Percentiles rank a stretch among this genome's conserved stretches.
These are phyloP conservation scores for Tremella mesenterica DNA, from an alignment of 768 basidiomycete genomes.

Conservation along the genomic window DNA sequence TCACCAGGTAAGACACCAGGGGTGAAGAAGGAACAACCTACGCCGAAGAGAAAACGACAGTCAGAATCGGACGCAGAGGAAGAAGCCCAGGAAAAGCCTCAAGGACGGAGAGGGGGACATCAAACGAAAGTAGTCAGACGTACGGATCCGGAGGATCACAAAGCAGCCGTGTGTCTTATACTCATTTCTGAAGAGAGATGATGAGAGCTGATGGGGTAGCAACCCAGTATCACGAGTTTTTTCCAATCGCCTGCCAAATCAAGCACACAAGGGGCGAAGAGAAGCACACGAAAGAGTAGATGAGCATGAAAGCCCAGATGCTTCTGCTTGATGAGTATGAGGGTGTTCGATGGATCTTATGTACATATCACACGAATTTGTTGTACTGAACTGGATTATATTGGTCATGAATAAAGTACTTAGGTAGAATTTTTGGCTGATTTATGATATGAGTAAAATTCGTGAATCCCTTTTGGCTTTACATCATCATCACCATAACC, in stretches of 20 bases:
- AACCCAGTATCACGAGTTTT: slow-evolving; percentile 35
- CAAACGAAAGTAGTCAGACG: slow-evolving; percentile 28
- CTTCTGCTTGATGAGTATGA: too few species aligned
- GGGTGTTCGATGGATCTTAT: too few species aligned
- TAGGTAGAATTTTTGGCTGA: too few species aligned
- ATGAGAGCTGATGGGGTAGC: slow-evolving; percentile 12
- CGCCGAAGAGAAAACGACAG: slow-evolving; percentile 4
- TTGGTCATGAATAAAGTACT: neutral
- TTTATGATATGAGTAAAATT: too few species aligned
- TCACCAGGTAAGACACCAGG: slow-evolving; percentile 4
- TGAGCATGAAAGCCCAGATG: too few species aligned
- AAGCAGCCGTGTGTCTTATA: slow-evolving; percentile 16
- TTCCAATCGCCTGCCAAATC: slow-evolving; percentile 21
- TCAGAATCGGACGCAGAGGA: slow-evolving; percentile 11
- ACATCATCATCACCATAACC: too few species aligned
- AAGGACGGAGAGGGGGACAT: slow-evolving; percentile 21
- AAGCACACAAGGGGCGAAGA: neutral
- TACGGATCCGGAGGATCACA: slow-evolving; percentile 9
- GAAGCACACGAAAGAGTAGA: neutral
- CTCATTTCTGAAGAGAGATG: neutral
- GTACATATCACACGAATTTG: too few species aligned
- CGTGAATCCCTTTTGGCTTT: too few species aligned
- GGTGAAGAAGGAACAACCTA: slow-evolving; percentile 1
- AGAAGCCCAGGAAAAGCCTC: slow-evolving; percentile 4
- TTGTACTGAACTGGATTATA: neutral